Evolutionary conservation across 306 rosid species (phyloP), one percentile per base, ranked within the genome.

Genomic region (Cicer bijugum): DNA sequence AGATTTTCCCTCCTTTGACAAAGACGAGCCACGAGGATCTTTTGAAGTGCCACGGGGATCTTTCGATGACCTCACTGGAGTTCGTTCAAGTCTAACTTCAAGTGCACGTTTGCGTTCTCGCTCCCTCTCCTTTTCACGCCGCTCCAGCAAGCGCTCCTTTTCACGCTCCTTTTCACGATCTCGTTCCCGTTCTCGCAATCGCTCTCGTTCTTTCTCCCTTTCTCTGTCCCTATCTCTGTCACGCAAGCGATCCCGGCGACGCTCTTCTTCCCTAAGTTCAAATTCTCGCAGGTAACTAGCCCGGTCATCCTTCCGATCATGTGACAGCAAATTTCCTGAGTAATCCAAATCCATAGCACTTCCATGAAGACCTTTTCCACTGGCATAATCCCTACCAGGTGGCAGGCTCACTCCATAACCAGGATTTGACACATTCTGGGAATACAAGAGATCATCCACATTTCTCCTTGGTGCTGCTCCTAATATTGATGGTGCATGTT

Each of bases 381-480:
- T 85, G 28, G 92, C 97, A 60, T 94, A 94, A 82, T 94, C 99
- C 88, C 99, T 87, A 20, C 99, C 99, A 42, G 99, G 99, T 52
- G 99, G 99, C 67, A 94, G 83, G 82, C 99, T 94, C 75, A 94
- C 99, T 74, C 99, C 99, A 82, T 94, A 94, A 63, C 97, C 97
- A 76, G 97, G 98, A 81, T 94, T 94, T 46, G 97, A 88, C 59
- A 96, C 83, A 64, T 86, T 86, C 62, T 88, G 99, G 9, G 90
- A 80, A 84, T 89, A 91, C 78, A 90, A 52, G 44, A 94, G 89
- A 72, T 94, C 97, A 61, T 94, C 97, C 63, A 83, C 88, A 59
- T 86, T 91, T 81, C 96, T 85, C 78, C 90, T 86, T 55, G 99
- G 97, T 71, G 97, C 99, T 57, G 96, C 99, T 74, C 99, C 99